phyloP scores from a whole-genome alignment of 352 stramenopile genomes.

The Pythium myriotylum region DNA sequence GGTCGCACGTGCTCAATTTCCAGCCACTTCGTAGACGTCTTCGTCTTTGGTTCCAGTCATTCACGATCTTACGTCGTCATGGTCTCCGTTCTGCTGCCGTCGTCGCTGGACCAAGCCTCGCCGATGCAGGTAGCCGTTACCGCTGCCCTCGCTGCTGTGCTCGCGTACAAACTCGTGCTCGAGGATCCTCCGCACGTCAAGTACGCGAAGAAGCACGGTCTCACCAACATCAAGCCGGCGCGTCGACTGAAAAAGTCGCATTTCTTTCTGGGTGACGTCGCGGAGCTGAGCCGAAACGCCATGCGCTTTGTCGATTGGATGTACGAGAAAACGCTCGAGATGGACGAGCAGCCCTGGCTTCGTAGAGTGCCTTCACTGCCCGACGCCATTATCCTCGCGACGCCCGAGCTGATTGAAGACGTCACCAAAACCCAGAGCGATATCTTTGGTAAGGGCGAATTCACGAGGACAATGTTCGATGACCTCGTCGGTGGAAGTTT shows the following conservation, averaged over 20 bases:
- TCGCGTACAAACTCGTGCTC: slow-evolving; percentile 22
- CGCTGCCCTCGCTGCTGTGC: slow-evolving; percentile 2
- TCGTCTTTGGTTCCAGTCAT: too few species aligned
- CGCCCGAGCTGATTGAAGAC: slow-evolving; percentile 23
- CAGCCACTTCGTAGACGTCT: too few species aligned
- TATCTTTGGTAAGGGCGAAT: slow-evolving; percentile 15
- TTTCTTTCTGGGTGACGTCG: slow-evolving; percentile 5
- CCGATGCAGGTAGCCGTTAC: slow-evolving; percentile 2
- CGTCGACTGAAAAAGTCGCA: slow-evolving; percentile 2
- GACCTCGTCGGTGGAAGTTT: slow-evolving; percentile 18
- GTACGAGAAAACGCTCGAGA: slow-evolving; percentile 17
- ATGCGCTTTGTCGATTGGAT: slow-evolving; percentile 21
- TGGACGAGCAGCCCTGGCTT: slow-evolving; percentile 8
- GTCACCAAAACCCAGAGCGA: slow-evolving; percentile 27
- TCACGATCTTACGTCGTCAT: too few species aligned
- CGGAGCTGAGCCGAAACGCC: slow-evolving; percentile 9
- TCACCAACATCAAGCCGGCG: slow-evolving; percentile 10
- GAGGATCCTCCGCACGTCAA: slow-evolving; percentile 6
- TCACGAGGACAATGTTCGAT: slow-evolving; percentile 3
- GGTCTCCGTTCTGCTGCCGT: slow-evolving; percentile 4
- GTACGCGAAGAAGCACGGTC: slow-evolving; percentile 9
- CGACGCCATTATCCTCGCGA: slow-evolving; percentile 11
- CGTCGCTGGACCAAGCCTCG: neutral
- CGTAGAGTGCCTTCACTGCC: slow-evolving; percentile 6
- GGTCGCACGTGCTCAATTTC: too few species aligned